A percentile compares a stretch with the other conserved stretches of the same genome.
These are phyloP conservation scores for Porodaedalea pini DNA, from an alignment of 1,284 basidiomycete species.

Conservation along the genomic window DNA sequence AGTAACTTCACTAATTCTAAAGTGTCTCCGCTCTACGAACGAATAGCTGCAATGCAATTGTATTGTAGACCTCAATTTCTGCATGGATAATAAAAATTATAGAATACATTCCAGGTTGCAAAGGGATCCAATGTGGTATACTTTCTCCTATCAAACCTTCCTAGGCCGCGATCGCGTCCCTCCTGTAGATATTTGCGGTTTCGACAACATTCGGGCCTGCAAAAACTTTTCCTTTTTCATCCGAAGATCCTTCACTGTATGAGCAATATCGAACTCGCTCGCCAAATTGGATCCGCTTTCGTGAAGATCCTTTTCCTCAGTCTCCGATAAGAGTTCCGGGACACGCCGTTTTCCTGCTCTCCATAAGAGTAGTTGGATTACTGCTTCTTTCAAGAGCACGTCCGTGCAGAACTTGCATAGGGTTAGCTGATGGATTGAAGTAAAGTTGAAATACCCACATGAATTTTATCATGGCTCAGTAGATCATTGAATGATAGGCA, in stretches of 20 bases:
- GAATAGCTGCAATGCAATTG: background rate
- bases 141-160: constrained; percentile 2
- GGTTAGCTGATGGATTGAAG: constrained; percentile 8
- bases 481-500: constrained; percentile 8
- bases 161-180: constrained; percentile 13
- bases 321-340: constrained; percentile 41
- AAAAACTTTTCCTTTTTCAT: constrained; percentile 30
- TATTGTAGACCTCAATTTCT: background rate
- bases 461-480: constrained; percentile 13
- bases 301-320: constrained; percentile 55
- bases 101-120: background rate
- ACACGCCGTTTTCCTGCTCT: constrained; percentile 52
- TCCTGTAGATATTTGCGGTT: background rate
- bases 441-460: constrained; percentile 5
- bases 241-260: constrained; percentile 53
- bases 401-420: constrained; percentile 61
- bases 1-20: background rate
- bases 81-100: background rate
- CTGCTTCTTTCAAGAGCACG: constrained; percentile 63
- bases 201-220: background rate
- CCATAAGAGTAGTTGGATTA: constrained; percentile 69
- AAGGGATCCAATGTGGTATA: background rate
- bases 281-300: constrained; percentile 43
- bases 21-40: background rate
- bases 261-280: constrained; percentile 61